Evolutionary conservation across 805 yeast genomes (phyloP).

Genomic region (Lipomyces mesembrius): DNA sequence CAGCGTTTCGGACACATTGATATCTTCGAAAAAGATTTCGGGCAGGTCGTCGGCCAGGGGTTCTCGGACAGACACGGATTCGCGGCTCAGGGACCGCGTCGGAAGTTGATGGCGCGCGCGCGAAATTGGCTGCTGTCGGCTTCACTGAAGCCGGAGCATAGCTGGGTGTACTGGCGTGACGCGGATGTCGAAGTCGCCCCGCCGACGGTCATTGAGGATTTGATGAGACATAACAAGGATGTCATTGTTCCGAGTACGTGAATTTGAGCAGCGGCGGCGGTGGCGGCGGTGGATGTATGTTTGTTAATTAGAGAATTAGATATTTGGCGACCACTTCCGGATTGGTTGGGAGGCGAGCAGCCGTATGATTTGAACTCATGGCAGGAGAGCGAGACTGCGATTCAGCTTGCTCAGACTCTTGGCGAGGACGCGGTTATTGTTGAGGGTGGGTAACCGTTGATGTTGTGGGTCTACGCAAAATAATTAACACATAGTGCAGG

Average conservation of each 20-base stretch:
- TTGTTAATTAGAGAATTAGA: conserved; percentile 43
- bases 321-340: conserved; percentile 97
- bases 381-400: conserved; percentile 84
- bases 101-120: conserved; percentile 94
- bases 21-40: conserved; percentile 87
- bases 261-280: background rate
- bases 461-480: background rate
- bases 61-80: conserved; percentile 94
- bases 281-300: background rate
- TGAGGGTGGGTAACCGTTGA: conserved; percentile 60
- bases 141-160: conserved; percentile 86
- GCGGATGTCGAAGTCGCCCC: conserved; percentile 95
- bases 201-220: conserved; percentile 80
- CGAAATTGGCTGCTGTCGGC: conserved; percentile 90
- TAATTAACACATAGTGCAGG: conserved; percentile 58
- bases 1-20: conserved; percentile 84
- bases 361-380: conserved; percentile 97
- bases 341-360: conserved; percentile 86
- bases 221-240: conserved; percentile 89
- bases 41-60: conserved; percentile 90
- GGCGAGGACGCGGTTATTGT: conserved; percentile 96
- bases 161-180: conserved; percentile 97
- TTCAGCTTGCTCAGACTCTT: conserved; percentile 54
- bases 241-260: conserved; percentile 87
- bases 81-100: conserved; percentile 92